These are phyloP conservation scores for Leptodermis oblonga DNA, from an alignment of 257 asterid genomes.

Conservation along the genomic window DNA sequence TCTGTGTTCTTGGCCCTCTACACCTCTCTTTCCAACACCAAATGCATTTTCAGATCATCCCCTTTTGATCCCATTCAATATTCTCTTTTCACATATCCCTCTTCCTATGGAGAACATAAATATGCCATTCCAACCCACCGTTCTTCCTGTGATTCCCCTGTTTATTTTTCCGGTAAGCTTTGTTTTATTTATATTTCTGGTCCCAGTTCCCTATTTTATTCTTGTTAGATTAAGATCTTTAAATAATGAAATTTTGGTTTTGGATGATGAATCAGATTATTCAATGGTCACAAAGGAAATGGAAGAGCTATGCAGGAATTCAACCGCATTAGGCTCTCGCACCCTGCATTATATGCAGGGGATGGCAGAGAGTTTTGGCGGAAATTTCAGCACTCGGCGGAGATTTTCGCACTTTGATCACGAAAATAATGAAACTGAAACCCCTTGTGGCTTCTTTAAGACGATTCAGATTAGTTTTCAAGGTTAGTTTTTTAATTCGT, in stretches of 20 bases:
- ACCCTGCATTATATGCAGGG: slow-evolving; percentile 52
- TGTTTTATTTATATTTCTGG: neutral
- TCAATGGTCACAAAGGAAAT: slow-evolving; percentile 45
- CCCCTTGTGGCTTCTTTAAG: slow-evolving; percentile 88
- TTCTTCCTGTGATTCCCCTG: slow-evolving; percentile 75
- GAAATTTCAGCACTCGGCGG: slow-evolving; percentile 48
- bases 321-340: slow-evolving; percentile 28
- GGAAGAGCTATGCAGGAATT: slow-evolving; percentile 27
- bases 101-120: slow-evolving; percentile 93
- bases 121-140: slow-evolving; percentile 75
- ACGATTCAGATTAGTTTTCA: slow-evolving; percentile 39
- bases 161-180: slow-evolving; percentile 62
- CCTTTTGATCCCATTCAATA: slow-evolving; percentile 68
- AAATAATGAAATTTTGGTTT: slow-evolving; percentile 14
- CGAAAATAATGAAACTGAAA: slow-evolving; percentile 25
- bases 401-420: slow-evolving; percentile 54
- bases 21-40: slow-evolving; percentile 52
- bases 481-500: slow-evolving; percentile 41
- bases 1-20: slow-evolving; percentile 49
- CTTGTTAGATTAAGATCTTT: neutral
- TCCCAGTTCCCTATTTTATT: neutral
- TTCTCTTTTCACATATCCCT: slow-evolving; percentile 61
- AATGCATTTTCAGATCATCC: slow-evolving; percentile 63
- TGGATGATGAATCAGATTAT: slow-evolving; percentile 43
- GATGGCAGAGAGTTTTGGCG: slow-evolving; percentile 57